Evolutionary conservation across 164 flowering plant genomes (phyloP), one percentile per base, ranked within the genome.

Genomic region (Piper longum): DNA sequence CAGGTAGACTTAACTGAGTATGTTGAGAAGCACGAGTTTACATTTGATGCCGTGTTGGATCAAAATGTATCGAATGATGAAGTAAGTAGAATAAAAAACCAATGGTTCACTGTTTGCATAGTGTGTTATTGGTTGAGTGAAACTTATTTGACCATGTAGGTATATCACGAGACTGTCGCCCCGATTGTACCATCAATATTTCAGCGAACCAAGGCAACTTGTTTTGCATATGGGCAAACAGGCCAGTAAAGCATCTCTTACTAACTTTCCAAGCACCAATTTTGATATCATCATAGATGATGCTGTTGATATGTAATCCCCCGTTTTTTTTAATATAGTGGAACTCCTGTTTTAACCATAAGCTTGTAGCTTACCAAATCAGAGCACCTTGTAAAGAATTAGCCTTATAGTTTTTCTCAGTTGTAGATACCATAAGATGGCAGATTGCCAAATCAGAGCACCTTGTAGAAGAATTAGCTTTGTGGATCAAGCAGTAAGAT

Each of bases 201-300:
- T 69, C 81, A 85, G 18, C 76, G 89, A 62, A 92, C 96, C 41
- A 92, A 92, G 76, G 96, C 96, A 52, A 92, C 98, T 41, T 92
- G 98, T 77, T 92, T 92, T 81, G 98, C 98, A 44, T 92, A 92
- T 81, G 98, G 98, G 66, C 98, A 92, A 72, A 92, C 98, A 78
- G 98, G 98, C 69, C 68, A 66, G 75, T 68, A 48, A 48, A 48
- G 52, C 52, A 48, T 48, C 52, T 48, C 52, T 48, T 48, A 5
- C 14, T 8, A 0, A 26, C 36, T 26, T 26, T 26, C 36, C 36
- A 2, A 26, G 36, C 36, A 26, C 36, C 36, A 26, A 26, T 26
- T 26, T 26, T 26, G 36, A 26, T 26, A 26, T 26, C 36, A 26
- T 26, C 36, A 26, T 26, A 26, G 36, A 26, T 26, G 36, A 26